These are phyloP conservation scores for Entomophthora muscae DNA, from an alignment of 371 early-diverging fungal genomes.

Conservation along the genomic window DNA sequence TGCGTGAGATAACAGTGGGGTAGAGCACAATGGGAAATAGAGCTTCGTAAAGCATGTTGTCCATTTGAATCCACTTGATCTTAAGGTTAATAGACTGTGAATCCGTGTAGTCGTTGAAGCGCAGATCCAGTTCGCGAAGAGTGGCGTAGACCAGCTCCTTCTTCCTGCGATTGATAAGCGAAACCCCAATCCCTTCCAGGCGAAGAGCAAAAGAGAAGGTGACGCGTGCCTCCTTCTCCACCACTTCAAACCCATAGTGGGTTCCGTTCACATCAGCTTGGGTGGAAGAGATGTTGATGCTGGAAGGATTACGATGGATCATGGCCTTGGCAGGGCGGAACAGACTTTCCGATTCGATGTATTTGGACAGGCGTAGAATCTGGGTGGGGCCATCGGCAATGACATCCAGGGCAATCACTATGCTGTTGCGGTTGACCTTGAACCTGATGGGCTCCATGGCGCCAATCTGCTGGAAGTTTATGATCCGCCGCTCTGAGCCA, in stretches of 20 bases:
- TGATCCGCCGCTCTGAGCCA: slow-evolving; percentile 48
- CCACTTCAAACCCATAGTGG: slow-evolving; percentile 35
- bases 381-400: slow-evolving; percentile 67
- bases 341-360: slow-evolving; percentile 34
- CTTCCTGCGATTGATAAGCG: slow-evolving; percentile 40
- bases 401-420: slow-evolving; percentile 65
- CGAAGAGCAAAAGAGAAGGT: slow-evolving; percentile 43
- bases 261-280: neutral
- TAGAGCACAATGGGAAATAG: slow-evolving; percentile 76
- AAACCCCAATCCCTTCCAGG: slow-evolving; percentile 79
- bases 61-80: slow-evolving; percentile 82
- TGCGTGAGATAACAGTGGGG: slow-evolving; percentile 64
- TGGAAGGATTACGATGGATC: neutral
- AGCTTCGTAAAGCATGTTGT: slow-evolving; percentile 78
- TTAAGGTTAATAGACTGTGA: slow-evolving; percentile 52
- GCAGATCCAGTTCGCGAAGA: slow-evolving; percentile 48
- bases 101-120: slow-evolving; percentile 50
- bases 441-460: slow-evolving; percentile 65
- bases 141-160: slow-evolving; percentile 77
- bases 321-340: slow-evolving; percentile 23
- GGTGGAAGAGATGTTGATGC: neutral
- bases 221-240: slow-evolving; percentile 30
- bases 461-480: slow-evolving; percentile 83
- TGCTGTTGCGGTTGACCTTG: slow-evolving; percentile 10
- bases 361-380: slow-evolving; percentile 57